Base-by-base conservation (phyloP, 768 basidiomycete species). In the Boletus sp. region DNA sequence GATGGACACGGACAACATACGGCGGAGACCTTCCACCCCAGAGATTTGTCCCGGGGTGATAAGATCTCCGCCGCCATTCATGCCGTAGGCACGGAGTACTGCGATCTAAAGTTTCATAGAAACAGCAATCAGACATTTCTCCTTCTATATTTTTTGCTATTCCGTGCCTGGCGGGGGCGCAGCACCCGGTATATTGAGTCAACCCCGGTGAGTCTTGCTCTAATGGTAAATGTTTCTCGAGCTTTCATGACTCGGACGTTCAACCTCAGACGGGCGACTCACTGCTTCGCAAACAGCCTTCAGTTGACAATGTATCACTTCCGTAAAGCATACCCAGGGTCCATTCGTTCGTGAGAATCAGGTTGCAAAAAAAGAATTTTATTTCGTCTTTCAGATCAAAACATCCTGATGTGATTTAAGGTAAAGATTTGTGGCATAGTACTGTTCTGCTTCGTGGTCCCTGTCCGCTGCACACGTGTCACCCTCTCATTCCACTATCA, bases 191-290 rank as follows among this genome's bases (percentile, higher is more conserved):
- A 21, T 5, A 25, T 0, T 25, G 25, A 3, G 1, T 25, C 25
- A 25, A n/a, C n/a, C n/a, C n/a, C n/a, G n/a, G 25, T 25, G 25
- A 25, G 25, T 25, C 25, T 25, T 5, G 5, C 25, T 25, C 3
- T 25, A 25, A 25, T 25, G 38, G 19, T 39, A 2, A 21, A 21
- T 4, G n/a, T 7, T 40, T 38, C 9, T 19, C 77, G 74, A 52
- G 71, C 15, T 34, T 34, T 34, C 15, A 34, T 34, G 32, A 13
- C n/a, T n/a, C n/a, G n/a, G n/a, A n/a, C 11, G 11, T 32, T 32
- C 32, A 35, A 17, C 14, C 7, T 35, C 14, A 8, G 7, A 35
- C 7, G 15, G 15, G 34, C 34, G 15, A 1, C 17, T n/a, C n/a
- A 19, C 38, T 39, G 38, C 38, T 14, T 14, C 14, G 7, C 10